Base-by-base conservation (phyloP, 2,329 filamentous ascomycete genomes). In the Verticillium alfalfae region DNA sequence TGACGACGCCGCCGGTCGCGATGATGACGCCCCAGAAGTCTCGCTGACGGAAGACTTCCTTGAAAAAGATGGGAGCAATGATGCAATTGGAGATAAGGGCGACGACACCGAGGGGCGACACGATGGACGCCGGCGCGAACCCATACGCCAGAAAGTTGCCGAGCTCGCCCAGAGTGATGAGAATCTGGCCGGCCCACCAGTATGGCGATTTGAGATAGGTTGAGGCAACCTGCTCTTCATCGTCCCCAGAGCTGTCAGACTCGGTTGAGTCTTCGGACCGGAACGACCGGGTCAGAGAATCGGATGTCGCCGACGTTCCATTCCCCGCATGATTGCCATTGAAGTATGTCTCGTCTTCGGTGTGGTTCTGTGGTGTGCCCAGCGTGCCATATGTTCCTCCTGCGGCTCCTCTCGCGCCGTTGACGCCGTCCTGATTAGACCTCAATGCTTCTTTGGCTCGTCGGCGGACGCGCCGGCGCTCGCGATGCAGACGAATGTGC, bases 61-160 rank as follows among this genome's bases (percentile, higher is more conserved):
- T 93, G 67, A 99, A 88, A 81, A 99, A 88, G 65, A 95, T 88
- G 0, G 95, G 95, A 2, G 95, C 95, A 72, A 99, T 97, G 63
- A 99, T 86, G 75, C 95, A 99, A 76, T 99, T 99, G 55, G 93
- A 97, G 56, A 99, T 88, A 65, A 99, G 81, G 2, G 95, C 95
- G 13, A 99, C 95, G n/a, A 99, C 95, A 10, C 95, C 95, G 6
- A 99, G 81, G 0, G 95, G 95, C 38, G 93, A 97, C 52, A 99
- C 95, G 69, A 99, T 97, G 15, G 95, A 98, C 8, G 95, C 95
- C 3, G 95, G 95, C 36, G 95, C 95, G 73, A 99, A 99, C 31
- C 95, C 95, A 71, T 99, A 99, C 0, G 95, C 95, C 65, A 99
- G 79, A 71, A 99, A 99, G 74, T 99, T 99, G 59, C 95, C 95